Evolutionary conservation across 768 basidiomycete genomes (phyloP), one percentile per base, ranked within the genome.

Genomic region (Cystoderma amianthinum): DNA sequence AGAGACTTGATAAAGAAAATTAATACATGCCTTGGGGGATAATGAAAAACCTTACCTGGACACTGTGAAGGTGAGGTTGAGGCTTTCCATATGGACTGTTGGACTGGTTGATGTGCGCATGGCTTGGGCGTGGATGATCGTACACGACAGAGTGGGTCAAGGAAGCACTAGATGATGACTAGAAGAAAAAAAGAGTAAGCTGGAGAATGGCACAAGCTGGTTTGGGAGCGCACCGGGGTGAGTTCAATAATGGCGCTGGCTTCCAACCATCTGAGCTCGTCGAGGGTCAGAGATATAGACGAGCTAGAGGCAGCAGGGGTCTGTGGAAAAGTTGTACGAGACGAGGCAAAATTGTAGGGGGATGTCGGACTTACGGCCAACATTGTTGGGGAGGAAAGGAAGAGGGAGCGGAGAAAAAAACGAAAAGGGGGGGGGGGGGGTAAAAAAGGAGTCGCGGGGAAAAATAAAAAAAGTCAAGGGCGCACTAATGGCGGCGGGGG

Each of bases 201-300:
- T 11, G 12, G 13, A 20, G 12, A 16, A n/a, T 34, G 43, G 24
- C n/a, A n/a, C n/a, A n/a, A n/a, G n/a, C n/a, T n/a, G n/a, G n/a
- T n/a, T n/a, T 45, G 44, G 39, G 7, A 35, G 22, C 13, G 42
- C 16, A 36, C 34, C 12, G 38, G 19, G 11, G 34, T 12, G 12
- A 39, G 28, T 24, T 46, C 48, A 36, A 49, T 35, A 4, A 30
- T 25, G 16, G 41, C 53, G 32, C 64, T 68, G 19, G 70, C 71
- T 36, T 68, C 63, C 15, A 76, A 60, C 74, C 74, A 76, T 17
- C 68, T 59, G 39, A 73, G 57, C 53, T 74, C 74, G 46, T 74
- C 74, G 43, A 62, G 58, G 42, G 66, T 65, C 43, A 68, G 56
- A 39, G 60, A 53, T 30, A 48, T 50, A 40, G 63, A 56, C 32